These are phyloP conservation scores for Ophiostoma quercus DNA, from an alignment of 2,329 filamentous ascomycete species.

Conservation along the genomic window DNA sequence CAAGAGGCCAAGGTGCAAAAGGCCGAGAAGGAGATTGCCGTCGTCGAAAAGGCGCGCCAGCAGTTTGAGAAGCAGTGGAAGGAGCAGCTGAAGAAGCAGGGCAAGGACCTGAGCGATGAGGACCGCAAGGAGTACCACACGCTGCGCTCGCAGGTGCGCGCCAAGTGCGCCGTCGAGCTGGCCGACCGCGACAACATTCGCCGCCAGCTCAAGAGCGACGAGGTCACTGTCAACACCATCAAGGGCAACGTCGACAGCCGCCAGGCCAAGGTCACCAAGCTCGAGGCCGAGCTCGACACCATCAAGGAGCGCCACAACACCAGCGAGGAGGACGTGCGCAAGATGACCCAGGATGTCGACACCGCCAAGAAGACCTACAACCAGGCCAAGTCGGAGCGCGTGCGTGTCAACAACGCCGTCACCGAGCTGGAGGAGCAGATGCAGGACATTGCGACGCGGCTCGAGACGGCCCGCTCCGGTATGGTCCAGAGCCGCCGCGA, in stretches of 20 bases:
- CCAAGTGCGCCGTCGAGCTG: conserved; percentile 74
- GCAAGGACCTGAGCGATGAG: conserved; percentile 74
- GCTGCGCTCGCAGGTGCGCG: conserved; percentile 77
- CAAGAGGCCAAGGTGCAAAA: conserved; percentile 65
- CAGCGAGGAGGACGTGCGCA: conserved; percentile 58
- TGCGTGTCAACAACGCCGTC: conserved; percentile 72
- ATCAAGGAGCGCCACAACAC: conserved; percentile 64
- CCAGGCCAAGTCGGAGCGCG: conserved; percentile 73
- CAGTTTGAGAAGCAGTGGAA: conserved; percentile 85
- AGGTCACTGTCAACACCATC: conserved; percentile 82
- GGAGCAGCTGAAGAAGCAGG: conserved; percentile 78
- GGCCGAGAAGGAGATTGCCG: conserved; percentile 71
- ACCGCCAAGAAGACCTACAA: conserved; percentile 89
- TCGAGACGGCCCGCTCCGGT: conserved; percentile 80
- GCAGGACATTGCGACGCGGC: conserved; percentile 69
- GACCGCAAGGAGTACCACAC: conserved; percentile 87
- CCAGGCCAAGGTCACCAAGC: conserved; percentile 66
- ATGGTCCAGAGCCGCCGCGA: conserved; percentile 82
- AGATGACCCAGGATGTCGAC: conserved; percentile 72
- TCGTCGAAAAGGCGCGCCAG: conserved; percentile 82
- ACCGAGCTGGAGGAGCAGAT: conserved; percentile 92
- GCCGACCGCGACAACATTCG: conserved; percentile 78
- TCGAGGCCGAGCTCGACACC: conserved; percentile 64
- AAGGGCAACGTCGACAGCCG: conserved; percentile 80
- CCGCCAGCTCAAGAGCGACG: conserved; percentile 84